Base-by-base conservation (phyloP, 169 alveolate species). In the Cryptosporidium baileyi region DNA sequence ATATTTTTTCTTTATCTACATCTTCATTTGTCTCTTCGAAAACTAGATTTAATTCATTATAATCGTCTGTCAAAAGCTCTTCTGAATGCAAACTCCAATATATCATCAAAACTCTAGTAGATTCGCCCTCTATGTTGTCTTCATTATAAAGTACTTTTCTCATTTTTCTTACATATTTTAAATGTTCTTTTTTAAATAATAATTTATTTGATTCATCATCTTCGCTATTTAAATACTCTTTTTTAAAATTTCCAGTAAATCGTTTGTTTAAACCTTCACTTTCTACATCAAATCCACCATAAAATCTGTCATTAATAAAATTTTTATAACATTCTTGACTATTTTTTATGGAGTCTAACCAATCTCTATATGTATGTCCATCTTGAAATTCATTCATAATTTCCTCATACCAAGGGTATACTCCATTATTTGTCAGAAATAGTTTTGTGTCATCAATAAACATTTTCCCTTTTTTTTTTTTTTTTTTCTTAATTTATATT, bases 21-120 rank as follows among this genome's bases (percentile, higher is more conserved):
- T 24, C 38, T 15, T 41, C 57, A 38, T 62, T 13, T 32, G 45
- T 13, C 32, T 54, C 57, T 7, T 8, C 60, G 15, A 61, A 38
- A 36, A 6, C 13, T 17, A 28, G 1, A 8, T 24, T 32, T 15
- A 22, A 19, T 30, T 49, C n/a, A 24, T 19, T 52, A 28, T 57
- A 52, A 2, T 74, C 63, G 4, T 51, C 38, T 19, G 11, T 15
- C 24, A 74, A 40, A 2, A 74, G 45, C 26, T 74, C 85, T 17
- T 74, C 85, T 9, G 85, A 74, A 44, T 74, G 85, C 6, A 74
- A 19, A 40, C 85, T 74, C 85, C 85, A 74, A 74, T 74, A 74
- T 3, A 74, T 74, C 65, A 74, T 74, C 13, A 74, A 57, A 38
- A 74, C 61, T 28, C 85, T 74, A 2, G 74, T 74, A 24, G 85